Evolutionary conservation across 2,329 filamentous ascomycete species (phyloP), one percentile per base, ranked within the genome.

Genomic region (Canariomyces notabilis): DNA sequence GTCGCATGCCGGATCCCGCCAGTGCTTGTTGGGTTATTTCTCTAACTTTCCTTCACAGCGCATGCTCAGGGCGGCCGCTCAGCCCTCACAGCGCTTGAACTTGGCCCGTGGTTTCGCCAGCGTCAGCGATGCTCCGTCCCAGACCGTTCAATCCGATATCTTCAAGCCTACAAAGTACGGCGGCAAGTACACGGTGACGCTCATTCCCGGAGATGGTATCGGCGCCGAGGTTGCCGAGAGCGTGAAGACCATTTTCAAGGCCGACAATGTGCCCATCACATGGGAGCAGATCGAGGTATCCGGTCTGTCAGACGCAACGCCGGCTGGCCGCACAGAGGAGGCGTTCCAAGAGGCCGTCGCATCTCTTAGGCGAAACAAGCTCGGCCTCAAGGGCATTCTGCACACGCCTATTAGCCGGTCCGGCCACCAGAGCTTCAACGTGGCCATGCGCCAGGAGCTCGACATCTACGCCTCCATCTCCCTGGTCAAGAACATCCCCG

Each of bases 81-180:
- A 67, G 57, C 71, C 68, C 69, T 58, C 62, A 66, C 52, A 59
- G 62, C 48, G 56, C 53, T 50, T 58, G 43, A 59, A 65, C 54
- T 63, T 65, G 56, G 66, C 71, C 50, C 76, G 77, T 66, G 71
- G 73, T 61, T 83, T 89, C 68, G 88, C 89, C 61, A 95, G 87
- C 59, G 79, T 95, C 61, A 82, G 89, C 71, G 86, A 86, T 67
- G 90, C 35, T 19, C 44, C 54, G 35, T 20, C 49, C 38, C 45
- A 52, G 42, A 53, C 88, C 56, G 77, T 95, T 61, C 82, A 89
- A 72, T 86, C 86, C 68, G 93, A 97, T 72, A 91, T 97, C 73
- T 96, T 97, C 82, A 95, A 96, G 81, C 90, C 90, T 61, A 89
- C 91, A 75, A 93, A 97, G 80, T 97, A 90, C 71, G 93, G 93